These are phyloP conservation scores for Scenedesmus sp. DNA, from an alignment of 163 green algal genomes.

Conservation along the genomic window DNA sequence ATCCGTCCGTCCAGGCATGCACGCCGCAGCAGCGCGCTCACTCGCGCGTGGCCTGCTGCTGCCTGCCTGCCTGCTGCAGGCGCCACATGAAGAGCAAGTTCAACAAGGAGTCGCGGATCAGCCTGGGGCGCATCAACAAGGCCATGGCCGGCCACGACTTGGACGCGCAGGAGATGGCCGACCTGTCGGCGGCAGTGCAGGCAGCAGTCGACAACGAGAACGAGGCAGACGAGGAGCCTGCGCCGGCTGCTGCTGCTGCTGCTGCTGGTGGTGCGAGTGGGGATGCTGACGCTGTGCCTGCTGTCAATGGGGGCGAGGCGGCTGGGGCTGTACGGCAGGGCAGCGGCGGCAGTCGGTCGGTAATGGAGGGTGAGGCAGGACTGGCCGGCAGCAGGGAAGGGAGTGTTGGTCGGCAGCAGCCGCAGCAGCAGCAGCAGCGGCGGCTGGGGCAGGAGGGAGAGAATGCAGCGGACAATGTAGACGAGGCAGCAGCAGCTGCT, in stretches of 20 bases:
- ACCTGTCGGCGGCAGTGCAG: neutral
- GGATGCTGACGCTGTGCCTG: neutral
- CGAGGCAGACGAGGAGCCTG: neutral
- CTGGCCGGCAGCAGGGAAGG: neutral
- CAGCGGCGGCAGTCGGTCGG: neutral
- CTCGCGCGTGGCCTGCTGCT: no score
- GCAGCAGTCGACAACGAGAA: neutral
- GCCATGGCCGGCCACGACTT: slow-evolving; percentile 32
- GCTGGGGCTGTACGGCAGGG: neutral
- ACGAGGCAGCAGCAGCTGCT: neutral
- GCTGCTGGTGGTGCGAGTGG: neutral
- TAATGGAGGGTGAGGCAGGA: neutral
- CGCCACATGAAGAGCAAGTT: slow-evolving; percentile 51
- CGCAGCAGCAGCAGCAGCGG: neutral
- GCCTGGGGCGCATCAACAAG: slow-evolving; percentile 24
- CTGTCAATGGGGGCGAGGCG: neutral
- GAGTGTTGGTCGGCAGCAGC: neutral
- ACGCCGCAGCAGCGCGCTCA: no score
- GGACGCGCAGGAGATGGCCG: neutral
- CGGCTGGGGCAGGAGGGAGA: neutral
- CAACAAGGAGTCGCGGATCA: slow-evolving; percentile 40
- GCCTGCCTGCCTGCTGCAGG: slow-evolving; percentile 16
- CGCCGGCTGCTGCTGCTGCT: neutral
- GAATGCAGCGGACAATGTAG: neutral
- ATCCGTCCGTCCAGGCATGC: no score